Evolutionary conservation across 192 early-diverging fungal species (phyloP).

Genomic region (Podila horticola): DNA sequence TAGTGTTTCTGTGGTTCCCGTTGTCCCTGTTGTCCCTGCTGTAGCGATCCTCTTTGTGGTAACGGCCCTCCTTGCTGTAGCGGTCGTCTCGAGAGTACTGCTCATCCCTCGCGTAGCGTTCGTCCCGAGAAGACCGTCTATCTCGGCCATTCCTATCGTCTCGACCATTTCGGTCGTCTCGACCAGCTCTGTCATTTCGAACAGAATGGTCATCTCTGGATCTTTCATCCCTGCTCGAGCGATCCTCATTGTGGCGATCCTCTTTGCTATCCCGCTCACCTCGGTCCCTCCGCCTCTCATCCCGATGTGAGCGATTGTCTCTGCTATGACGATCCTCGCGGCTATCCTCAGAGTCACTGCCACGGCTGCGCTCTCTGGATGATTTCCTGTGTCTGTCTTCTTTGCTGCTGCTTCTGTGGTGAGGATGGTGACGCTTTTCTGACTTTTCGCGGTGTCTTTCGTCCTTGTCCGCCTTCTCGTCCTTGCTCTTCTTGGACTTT

Average conservation of each 20-base stretch:
- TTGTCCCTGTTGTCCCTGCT: neutral
- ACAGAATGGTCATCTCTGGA: neutral
- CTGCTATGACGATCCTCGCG: conserved; percentile 8
- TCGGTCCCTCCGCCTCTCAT: neutral
- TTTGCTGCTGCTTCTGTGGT: conserved; percentile 40
- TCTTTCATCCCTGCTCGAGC: neutral
- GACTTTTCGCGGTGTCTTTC: conserved; percentile 49
- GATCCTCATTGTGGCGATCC: conserved; percentile 7
- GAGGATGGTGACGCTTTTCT: conserved; percentile 26
- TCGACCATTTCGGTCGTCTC: neutral
- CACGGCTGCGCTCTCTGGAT: conserved; percentile 12
- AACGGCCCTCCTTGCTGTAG: neutral
- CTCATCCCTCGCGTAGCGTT: neutral
- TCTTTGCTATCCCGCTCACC: conserved; percentile 7
- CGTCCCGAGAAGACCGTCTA: neutral
- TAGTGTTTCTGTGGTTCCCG: neutral
- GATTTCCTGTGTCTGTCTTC: conserved; percentile 47
- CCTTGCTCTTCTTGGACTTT: conserved; percentile 54
- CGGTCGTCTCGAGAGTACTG: neutral
- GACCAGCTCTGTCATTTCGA: neutral
- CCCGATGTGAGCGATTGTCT: neutral
- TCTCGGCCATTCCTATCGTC: conserved; percentile 3
- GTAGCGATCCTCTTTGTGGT: neutral
- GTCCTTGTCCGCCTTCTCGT: conserved; percentile 35
- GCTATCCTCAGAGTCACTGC: conserved; percentile 20